Evolutionary conservation across 1,284 basidiomycete genomes (phyloP), one percentile per base, ranked within the genome.

Genomic region (Athelia sp.): DNA sequence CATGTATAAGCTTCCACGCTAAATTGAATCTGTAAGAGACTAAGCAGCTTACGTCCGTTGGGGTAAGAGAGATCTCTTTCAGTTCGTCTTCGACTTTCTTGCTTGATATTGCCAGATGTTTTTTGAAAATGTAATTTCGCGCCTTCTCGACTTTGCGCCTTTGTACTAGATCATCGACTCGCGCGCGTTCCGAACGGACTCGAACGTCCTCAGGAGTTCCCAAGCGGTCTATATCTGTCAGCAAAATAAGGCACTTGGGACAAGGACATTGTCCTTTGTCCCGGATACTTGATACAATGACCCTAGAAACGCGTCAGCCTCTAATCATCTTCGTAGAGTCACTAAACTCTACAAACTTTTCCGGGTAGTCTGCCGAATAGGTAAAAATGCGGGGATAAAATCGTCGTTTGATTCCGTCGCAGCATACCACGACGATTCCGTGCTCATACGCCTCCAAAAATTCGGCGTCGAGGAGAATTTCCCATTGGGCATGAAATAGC

Each of bases 361-460:
- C 53, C 0, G 56, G 59, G 38, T 63, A 62, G 46, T 59, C 64
- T 58, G 62, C 62, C 0, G 58, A 64, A 43, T 69, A 66, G 0
- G 60, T 68, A 26, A 70, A 65, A 1, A 68, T 56, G 1, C 59
- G 47, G 3, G 62, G 64, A 34, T 58, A 68, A 0, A 68, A 2
- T 1, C 56, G 50, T 0, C 57, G 54, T 4, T 45, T 21, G 1
- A 66, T 45, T 0, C 62, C 59, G 52, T 68, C 58, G 3, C 17
- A 15, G 19, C 61, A 67, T 35, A 50, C 46, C 3, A 68, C 52
- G 0, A 68, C 58, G 8, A 67, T 62, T 0, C 67, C 63, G 46
- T 66, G 53, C 26, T 51, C 23, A 36, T 63, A 70, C 0, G 59
- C 64, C 3, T 64, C 31, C 6, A 62, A 9, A 47, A 69, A 68